A percentile compares a stretch with the other conserved stretches of the same genome.
Evolutionary conservation across 495 filamentous ascomycete species (phyloP).

Genomic region (Tuber microsphaerosporum): DNA sequence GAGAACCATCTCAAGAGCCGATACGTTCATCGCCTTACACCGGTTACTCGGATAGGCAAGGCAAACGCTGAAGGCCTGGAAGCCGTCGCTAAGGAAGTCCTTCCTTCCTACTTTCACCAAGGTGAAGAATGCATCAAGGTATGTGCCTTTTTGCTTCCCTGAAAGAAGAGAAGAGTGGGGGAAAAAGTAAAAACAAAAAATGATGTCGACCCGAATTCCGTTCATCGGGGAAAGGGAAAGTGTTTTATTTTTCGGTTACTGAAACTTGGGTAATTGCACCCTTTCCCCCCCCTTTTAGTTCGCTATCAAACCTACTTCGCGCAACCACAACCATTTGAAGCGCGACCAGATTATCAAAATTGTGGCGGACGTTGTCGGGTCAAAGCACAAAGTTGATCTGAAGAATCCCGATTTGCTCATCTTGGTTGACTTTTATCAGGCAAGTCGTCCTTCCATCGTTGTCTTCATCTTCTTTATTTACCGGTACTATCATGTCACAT

Average conservation of each 20-base stretch:
- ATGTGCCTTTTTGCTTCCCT: slow-evolving; percentile 55
- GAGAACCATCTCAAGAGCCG: slow-evolving; percentile 50
- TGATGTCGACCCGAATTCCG: background rate
- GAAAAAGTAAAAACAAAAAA: background rate
- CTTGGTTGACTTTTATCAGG: slow-evolving; percentile 81
- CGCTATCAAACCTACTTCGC: slow-evolving; percentile 77
- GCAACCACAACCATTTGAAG: slow-evolving; percentile 68
- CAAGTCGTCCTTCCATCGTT: slow-evolving; percentile 45
- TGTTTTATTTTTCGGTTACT: slow-evolving; percentile 30
- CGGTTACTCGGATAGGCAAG: slow-evolving; percentile 66
- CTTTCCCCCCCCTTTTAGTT: slow-evolving; percentile 52
- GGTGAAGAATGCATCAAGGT: slow-evolving; percentile 49
- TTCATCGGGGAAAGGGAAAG: slow-evolving; percentile 1
- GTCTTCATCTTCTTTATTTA: background rate
- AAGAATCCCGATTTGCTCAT: slow-evolving; percentile 75
- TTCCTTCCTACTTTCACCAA: slow-evolving; percentile 65
- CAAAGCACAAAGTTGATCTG: slow-evolving; percentile 73
- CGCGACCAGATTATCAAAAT: slow-evolving; percentile 70
- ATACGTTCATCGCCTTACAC: slow-evolving; percentile 81
- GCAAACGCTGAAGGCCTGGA: slow-evolving; percentile 69
- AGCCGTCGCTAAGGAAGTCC: slow-evolving; percentile 61
- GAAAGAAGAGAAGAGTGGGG: background rate
- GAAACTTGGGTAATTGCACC: slow-evolving; percentile 17
- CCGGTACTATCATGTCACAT: background rate
- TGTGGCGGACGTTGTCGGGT: slow-evolving; percentile 62